These are phyloP conservation scores for Dendrostoma leiphaemia DNA, from an alignment of 2,329 filamentous ascomycete genomes.

Conservation along the genomic window DNA sequence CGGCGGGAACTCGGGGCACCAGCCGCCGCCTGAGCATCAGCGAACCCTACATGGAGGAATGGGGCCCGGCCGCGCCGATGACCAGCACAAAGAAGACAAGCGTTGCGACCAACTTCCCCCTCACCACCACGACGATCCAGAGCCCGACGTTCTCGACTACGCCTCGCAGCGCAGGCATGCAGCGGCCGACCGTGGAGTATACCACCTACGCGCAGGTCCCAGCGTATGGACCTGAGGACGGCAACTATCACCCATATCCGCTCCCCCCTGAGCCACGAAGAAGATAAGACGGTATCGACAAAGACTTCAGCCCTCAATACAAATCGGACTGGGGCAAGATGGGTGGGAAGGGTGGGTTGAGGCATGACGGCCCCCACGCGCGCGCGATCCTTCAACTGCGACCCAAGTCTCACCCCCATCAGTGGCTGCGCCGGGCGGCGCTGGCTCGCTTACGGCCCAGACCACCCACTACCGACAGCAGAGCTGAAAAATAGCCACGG, in stretches of 20 bases:
- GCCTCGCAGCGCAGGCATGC: slow-evolving; percentile 13
- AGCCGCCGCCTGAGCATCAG: slow-evolving; percentile 6
- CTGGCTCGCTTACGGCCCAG: background rate
- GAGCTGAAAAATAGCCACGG: background rate
- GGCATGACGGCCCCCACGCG: background rate
- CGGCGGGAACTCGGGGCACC: background rate
- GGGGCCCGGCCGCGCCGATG: background rate
- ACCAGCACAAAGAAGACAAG: slow-evolving; percentile 1
- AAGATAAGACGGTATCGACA: background rate
- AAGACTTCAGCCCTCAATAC: background rate
- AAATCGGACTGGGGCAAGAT: background rate
- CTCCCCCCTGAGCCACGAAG: slow-evolving; percentile 1
- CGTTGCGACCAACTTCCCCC: slow-evolving; percentile 1
- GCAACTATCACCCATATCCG: slow-evolving; percentile 14
- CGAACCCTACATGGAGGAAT: slow-evolving; percentile 11
- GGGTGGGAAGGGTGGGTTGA: background rate
- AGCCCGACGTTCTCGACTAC: slow-evolving; percentile 11
- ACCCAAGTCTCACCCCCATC: background rate
- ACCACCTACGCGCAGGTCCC: background rate
- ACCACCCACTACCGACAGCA: background rate
- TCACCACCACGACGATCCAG: background rate
- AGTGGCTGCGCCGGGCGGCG: no score
- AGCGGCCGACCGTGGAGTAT: slow-evolving; percentile 13
- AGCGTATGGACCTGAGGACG: slow-evolving; percentile 8
- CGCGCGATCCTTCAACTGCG: slow-evolving; percentile 7